Percentiles rank a stretch among this genome's conserved stretches.
Evolutionary conservation across 2,329 filamentous ascomycete genomes (phyloP).

Genomic region (Sordariomycetes sp.): DNA sequence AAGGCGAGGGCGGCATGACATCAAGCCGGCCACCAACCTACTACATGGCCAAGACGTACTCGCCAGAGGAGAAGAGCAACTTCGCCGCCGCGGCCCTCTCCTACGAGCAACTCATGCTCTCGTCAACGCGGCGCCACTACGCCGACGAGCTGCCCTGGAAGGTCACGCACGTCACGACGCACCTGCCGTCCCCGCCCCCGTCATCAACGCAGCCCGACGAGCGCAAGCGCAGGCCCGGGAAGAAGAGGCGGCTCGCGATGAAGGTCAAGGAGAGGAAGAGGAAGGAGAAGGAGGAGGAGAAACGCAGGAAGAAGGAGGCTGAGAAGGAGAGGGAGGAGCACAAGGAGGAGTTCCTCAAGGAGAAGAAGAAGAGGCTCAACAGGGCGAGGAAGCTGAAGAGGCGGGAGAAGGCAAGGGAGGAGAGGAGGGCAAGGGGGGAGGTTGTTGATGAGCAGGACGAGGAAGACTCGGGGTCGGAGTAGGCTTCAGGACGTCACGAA

Average conservation of each 20-base stretch:
- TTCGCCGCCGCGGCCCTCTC: conserved; percentile 39
- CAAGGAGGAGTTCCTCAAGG: conserved; percentile 44
- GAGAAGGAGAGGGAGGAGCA: conserved; percentile 28
- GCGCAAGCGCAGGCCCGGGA: conserved; percentile 41
- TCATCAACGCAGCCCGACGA: conserved; percentile 6
- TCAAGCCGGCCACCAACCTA: conserved; percentile 32
- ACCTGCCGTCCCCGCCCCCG: conserved; percentile 4
- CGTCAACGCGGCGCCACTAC: conserved; percentile 38
- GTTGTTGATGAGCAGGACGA: too few species aligned
- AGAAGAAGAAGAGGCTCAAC: conserved; percentile 55
- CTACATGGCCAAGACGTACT: conserved; percentile 35
- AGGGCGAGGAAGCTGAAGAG: conserved; percentile 50
- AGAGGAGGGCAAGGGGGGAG: conserved; percentile 30
- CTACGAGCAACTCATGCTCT: conserved; percentile 38
- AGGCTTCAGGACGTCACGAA: too few species aligned
- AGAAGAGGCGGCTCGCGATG: conserved; percentile 47
- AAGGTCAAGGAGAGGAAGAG: conserved; percentile 33
- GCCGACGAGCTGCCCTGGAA: conserved; percentile 54
- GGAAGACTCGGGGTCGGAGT: too few species aligned
- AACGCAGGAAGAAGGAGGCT: conserved; percentile 45
- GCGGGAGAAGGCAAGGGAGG: conserved; percentile 46
- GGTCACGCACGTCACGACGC: conserved; percentile 30
- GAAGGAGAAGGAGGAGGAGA: conserved; percentile 41
- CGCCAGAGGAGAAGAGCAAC: conserved; percentile 23
- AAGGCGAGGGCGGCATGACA: conserved; percentile 25